Percentiles rank a stretch among this genome's conserved stretches.
Evolutionary conservation across 371 early-diverging fungal genomes (phyloP).

Genomic region (Umbelopsis sp.): DNA sequence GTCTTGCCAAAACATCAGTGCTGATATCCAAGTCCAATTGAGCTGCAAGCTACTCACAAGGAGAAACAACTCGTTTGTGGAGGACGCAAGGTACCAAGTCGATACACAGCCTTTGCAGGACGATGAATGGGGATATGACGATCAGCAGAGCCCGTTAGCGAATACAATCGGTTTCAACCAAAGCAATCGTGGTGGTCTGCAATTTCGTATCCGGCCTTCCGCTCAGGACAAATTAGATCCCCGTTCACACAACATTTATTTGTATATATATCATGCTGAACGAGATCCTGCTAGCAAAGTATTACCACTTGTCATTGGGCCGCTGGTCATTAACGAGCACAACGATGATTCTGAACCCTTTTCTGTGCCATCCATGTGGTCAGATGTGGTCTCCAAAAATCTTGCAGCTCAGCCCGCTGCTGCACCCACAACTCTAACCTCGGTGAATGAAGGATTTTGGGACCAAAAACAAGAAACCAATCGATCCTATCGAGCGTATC

Average conservation of each 20-base stretch:
- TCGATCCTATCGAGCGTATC: constrained; percentile 6
- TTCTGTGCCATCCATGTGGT: not conserved
- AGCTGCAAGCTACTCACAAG: not conserved
- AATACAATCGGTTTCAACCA: not conserved
- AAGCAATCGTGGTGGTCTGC: constrained; percentile 1
- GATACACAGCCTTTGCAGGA: constrained; percentile 8
- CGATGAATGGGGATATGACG: constrained; percentile 1
- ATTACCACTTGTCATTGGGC: not conserved
- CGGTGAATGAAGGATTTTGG: constrained; percentile 5
- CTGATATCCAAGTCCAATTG: not conserved
- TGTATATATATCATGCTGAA: not conserved
- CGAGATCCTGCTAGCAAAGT: not conserved
- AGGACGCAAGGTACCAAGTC: not conserved
- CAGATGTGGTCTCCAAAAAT: not conserved
- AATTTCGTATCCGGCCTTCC: not conserved
- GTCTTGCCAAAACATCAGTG: not conserved
- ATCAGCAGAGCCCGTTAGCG: not conserved
- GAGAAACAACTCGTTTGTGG: not conserved
- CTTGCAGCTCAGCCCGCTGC: not conserved
- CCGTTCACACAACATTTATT: not conserved
- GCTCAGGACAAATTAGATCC: not conserved
- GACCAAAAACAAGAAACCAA: constrained; percentile 8
- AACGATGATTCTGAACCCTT: too few species aligned
- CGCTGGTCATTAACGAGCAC: not conserved
- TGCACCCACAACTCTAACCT: not conserved